Base-by-base conservation (phyloP, 768 basidiomycete genomes). In the Boletus pseudopeckii region DNA sequence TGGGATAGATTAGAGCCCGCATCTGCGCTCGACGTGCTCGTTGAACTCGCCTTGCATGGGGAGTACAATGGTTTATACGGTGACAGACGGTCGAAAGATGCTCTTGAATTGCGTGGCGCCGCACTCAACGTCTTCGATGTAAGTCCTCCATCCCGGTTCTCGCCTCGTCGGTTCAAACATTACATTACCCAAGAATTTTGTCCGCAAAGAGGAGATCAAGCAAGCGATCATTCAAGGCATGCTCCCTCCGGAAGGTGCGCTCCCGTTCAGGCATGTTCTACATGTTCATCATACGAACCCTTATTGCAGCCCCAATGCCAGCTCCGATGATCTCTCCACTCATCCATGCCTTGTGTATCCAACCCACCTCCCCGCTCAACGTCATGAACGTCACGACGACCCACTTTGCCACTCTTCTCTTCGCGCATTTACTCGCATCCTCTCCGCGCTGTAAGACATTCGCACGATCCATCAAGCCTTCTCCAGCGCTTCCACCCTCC, bases 111-210 rank as follows among this genome's bases (percentile, higher is more conserved):
- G 28, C 78, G 96, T 38, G 82, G 82, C 3, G 86, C 87, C 0
- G 93, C 92, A 2, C 81, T 88, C 9, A 77, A 74, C 42, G 83
- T 94, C 40, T 96, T 98, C 65, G 92, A 95, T 77, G 92, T 94
- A 56, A 64, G 69, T 61, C 5, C 26, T n/a, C 40, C 14, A 15
- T 44, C n/a, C 14, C 20, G 1, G 7, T 41, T 18, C 10, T 10
- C 8, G 5, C 28, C 15, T n/a, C 11, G 8, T 20, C 40, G 7
- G 22, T 52, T 60, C 38, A 59, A 32, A 30, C 7, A 37, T 45
- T 2, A n/a, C n/a, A n/a, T n/a, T n/a, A n/a, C 22, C 26, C 36
- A 65, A 87, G 88, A 90, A 90, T 64, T 90, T 90, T 68, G 85
- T 86, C 18, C 79, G 83, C 51, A 83, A 83, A 64, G 86, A 90